Percentiles rank a stretch among this genome's conserved stretches.
Evolutionary conservation across 306 rosid genomes (phyloP).

Genomic region (Ceratonia siliqua): DNA sequence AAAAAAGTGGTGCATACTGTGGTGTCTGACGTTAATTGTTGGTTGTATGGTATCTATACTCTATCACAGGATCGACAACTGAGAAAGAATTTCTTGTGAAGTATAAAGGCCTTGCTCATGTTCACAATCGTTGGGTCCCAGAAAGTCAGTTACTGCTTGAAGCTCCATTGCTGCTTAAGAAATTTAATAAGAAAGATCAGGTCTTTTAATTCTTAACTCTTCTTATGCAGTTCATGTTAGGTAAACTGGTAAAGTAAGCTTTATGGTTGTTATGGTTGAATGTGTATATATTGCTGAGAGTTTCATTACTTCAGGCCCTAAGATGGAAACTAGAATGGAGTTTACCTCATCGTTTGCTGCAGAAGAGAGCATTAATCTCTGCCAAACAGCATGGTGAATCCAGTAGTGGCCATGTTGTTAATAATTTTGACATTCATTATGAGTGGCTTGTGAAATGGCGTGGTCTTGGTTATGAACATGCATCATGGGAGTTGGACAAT

Average conservation of each 20-base stretch:
- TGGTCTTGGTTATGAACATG: conserved; percentile 63
- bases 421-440: conserved; percentile 34
- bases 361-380: conserved; percentile 46
- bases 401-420: conserved; percentile 35
- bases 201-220: conserved; percentile 38
- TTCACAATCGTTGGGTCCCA: conserved; percentile 62
- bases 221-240: conserved; percentile 2
- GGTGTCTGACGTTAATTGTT: conserved; percentile 6
- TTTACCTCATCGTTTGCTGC: conserved; percentile 65
- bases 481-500: conserved; percentile 74
- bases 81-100: conserved; percentile 61
- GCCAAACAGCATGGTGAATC: conserved; percentile 36
- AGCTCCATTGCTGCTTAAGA: conserved; percentile 53
- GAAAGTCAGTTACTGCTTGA: conserved; percentile 57
- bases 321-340: conserved; percentile 61
- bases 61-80: conserved; percentile 41
- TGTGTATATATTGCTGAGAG: conserved; percentile 9
- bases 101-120: conserved; percentile 68
- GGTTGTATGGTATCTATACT: conserved; percentile 23
- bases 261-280: conserved; percentile 19
- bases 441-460: conserved; percentile 84
- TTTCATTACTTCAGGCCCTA: conserved; percentile 38
- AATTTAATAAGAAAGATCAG: conserved; percentile 52
- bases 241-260: conserved; percentile 8
- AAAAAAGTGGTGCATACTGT: conserved; percentile 1